A percentile compares a stretch with the other conserved stretches of the same genome.
phyloP scores from a whole-genome alignment of 345 rosid species.

The Bretschneidera sinensis region DNA sequence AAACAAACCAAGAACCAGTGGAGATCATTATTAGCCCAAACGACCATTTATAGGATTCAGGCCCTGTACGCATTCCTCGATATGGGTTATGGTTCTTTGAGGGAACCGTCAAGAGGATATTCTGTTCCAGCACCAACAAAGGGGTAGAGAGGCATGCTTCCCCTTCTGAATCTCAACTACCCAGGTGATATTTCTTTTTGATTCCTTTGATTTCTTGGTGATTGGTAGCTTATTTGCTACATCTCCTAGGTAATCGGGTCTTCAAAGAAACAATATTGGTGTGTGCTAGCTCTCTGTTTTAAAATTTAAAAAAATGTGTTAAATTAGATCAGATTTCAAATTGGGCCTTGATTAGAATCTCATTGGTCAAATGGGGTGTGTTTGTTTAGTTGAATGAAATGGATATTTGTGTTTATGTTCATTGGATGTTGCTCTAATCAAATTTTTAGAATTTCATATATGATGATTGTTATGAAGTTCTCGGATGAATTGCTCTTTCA shows the following conservation, averaged over 20 bases:
- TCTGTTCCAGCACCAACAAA: conserved; percentile 46
- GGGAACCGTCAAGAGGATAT: conserved; percentile 40
- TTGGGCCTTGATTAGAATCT: conserved; percentile 4
- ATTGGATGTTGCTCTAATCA: not conserved
- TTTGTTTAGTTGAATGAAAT: conserved; percentile 10
- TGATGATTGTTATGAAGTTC: conserved; percentile 6
- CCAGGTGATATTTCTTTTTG: conserved; percentile 38
- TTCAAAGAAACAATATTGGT: no score
- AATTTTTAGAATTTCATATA: not conserved
- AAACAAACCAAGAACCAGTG: no score
- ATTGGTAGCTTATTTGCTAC: not conserved
- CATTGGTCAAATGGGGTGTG: not conserved
- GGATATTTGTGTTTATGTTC: conserved; percentile 1
- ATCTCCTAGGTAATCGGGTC: no score
- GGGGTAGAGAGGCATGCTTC: conserved; percentile 46
- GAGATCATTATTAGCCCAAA: no score
- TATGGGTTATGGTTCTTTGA: conserved; percentile 52
- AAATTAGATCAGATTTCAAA: not conserved
- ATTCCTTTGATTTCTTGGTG: conserved; percentile 2
- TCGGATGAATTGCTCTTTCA: conserved; percentile 10
- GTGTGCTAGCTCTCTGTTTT: conserved; percentile 10
- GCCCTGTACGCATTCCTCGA: conserved; percentile 51
- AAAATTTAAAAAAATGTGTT: conserved; percentile 5
- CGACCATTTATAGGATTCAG: conserved; percentile 33
- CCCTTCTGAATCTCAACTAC: conserved; percentile 44